A percentile compares a stretch with the other conserved stretches of the same genome.
phyloP scores from a whole-genome alignment of 495 filamentous ascomycete species.

The Podospora sp. region DNA sequence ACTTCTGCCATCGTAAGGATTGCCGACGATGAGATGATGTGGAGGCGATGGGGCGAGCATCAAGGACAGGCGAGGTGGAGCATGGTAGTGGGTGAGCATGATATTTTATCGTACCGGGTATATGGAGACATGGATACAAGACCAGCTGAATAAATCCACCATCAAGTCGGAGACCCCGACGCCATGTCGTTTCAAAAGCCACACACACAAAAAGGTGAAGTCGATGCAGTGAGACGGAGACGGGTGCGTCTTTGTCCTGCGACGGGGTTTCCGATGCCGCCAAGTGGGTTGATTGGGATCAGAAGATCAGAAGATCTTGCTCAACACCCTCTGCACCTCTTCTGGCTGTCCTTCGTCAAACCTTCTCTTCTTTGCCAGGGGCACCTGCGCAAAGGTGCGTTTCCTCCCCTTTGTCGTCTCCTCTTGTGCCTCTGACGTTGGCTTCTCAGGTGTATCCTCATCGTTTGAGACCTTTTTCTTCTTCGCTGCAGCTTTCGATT shows the following conservation, averaged over 20 bases:
- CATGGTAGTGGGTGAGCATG: neutral
- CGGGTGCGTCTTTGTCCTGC: constrained; percentile 9
- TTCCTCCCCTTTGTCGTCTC: constrained; percentile 33
- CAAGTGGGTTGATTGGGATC: neutral
- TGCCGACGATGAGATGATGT: neutral
- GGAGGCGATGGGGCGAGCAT: neutral
- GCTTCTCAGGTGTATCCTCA: constrained; percentile 29
- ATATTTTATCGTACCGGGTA: neutral
- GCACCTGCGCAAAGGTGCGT: constrained; percentile 76
- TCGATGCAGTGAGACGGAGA: constrained; percentile 8
- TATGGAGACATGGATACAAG: neutral
- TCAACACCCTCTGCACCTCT: constrained; percentile 74
- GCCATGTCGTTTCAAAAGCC: neutral
- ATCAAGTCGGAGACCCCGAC: neutral
- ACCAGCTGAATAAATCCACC: neutral
- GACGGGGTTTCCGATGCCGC: neutral
- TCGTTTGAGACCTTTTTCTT: constrained; percentile 41
- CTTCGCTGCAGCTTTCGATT: constrained; percentile 65
- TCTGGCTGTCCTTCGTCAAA: constrained; percentile 58
- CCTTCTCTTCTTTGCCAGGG: constrained; percentile 50
- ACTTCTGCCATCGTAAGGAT: neutral
- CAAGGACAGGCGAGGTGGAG: neutral
- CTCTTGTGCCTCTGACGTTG: constrained; percentile 24
- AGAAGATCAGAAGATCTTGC: constrained; percentile 71
- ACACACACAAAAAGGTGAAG: neutral